Evolutionary conservation across 2,329 filamentous ascomycete species (phyloP), one percentile per base, ranked within the genome.

Genomic region (Coleophoma crateriformis): DNA sequence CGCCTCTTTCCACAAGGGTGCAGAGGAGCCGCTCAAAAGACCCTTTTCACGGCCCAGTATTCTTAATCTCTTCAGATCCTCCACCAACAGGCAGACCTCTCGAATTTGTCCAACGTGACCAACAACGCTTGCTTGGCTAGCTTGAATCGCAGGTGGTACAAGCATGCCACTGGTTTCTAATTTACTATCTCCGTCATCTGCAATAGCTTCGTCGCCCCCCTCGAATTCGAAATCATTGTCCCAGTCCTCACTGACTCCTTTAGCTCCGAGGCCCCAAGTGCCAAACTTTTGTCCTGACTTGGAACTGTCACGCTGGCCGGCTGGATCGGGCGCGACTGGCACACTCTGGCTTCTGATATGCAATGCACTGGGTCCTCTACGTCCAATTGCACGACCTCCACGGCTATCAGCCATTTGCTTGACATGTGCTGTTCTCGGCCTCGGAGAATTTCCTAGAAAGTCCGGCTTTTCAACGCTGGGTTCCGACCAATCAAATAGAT

Each of bases 141-240:
- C 88, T 59, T 86, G 84, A 49, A 95, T 94, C 2, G 82, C 87
- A 56, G 84, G 81, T 0, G 89, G 89, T 20, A 95, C 85, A n/a
- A 85, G 68, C 81, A 90, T 87, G 3, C 65, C 66, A 22, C 66
- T 64, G 27, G 64, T 66, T 33, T 67, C 67, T 35, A 66, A 64
- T n/a, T 67, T 66, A 4, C 54, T 64, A 34, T 67, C 60, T 40
- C 69, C 71, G 33, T 74, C 65, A 27, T 68, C 66, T 34, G 65
- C 77, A 12, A 63, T 61, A 13, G 63, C 60, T 12, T 51, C 59
- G 38, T 62, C 58, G 38, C 52, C 70, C 17, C 46, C 56, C 10
- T 66, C 64, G 63, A 92, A 91, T 52, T 92, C 87, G 59, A 95
- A 94, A 64, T 95, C 89, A 55, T 91, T 87, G 59, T 92, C 89